Conservation (phyloP, 2,329 filamentous ascomycete species). For the Scorias spongiosa region DNA sequence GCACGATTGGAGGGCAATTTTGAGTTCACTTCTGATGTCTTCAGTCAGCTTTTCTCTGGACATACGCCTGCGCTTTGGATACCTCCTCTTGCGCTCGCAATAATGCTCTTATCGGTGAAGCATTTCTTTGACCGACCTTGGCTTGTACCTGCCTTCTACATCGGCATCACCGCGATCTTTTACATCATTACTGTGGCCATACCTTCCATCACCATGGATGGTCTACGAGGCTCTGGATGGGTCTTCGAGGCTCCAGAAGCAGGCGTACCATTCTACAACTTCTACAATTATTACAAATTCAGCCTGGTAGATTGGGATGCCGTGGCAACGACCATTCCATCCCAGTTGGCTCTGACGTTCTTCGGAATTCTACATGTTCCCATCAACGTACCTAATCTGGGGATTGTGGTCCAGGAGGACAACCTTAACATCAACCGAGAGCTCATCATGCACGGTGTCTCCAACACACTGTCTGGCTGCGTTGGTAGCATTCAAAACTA, state of each 20-base stretch:
- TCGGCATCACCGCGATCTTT: constrained; percentile 60
- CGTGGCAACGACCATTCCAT: constrained; percentile 68
- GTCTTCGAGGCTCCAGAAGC: constrained; percentile 76
- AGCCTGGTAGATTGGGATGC: constrained; percentile 60
- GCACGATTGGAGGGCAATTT: constrained; percentile 75
- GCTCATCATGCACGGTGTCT: constrained; percentile 80
- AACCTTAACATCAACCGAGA: constrained; percentile 84
- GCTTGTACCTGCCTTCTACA: constrained; percentile 74
- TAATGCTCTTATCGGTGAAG: constrained; percentile 62
- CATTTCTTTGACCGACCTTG: constrained; percentile 66
- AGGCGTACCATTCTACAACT: constrained; percentile 89
- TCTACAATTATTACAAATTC: constrained; percentile 75
- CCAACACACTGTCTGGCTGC: constrained; percentile 78
- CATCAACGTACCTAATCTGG: constrained; percentile 91
- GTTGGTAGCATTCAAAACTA: constrained; percentile 90
- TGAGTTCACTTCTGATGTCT: constrained; percentile 61
- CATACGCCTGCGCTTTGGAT: constrained; percentile 74
- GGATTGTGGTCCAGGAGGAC: constrained; percentile 80
- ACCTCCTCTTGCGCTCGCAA: constrained; percentile 60
- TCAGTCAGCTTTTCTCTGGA: constrained; percentile 55
- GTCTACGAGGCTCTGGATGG: constrained; percentile 64
- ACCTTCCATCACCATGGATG: constrained; percentile 49
- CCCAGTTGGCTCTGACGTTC: constrained; percentile 94
- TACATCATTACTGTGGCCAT: constrained; percentile 62
- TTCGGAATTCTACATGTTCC: constrained; percentile 95